These are phyloP conservation scores for Thielaviopsis musarum DNA, from an alignment of 2,329 filamentous ascomycete genomes.

Conservation along the genomic window DNA sequence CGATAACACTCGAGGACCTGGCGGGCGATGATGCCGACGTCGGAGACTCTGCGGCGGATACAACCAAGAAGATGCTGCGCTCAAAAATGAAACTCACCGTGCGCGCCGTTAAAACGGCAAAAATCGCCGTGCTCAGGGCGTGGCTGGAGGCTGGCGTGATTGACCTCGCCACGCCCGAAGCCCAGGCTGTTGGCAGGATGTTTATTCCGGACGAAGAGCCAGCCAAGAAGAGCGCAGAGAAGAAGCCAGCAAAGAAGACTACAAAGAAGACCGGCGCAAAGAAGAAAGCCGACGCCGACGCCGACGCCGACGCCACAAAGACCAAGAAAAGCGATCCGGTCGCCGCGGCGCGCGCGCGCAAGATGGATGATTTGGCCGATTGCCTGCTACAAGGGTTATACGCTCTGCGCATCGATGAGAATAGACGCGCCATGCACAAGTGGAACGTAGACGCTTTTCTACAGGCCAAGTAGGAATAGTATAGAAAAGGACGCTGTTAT, in stretches of 20 bases:
- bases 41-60: background rate
- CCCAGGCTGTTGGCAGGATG: background rate
- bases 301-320: background rate
- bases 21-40: background rate
- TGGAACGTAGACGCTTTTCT: constrained; percentile 2
- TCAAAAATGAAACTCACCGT: background rate
- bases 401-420: constrained; percentile 5
- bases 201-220: background rate
- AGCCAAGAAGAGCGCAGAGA: background rate
- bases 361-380: constrained; percentile 7
- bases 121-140: constrained; percentile 1
- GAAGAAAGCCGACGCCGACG: no score
- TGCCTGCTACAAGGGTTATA: constrained; percentile 7
- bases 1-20: background rate
- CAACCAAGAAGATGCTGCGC: background rate
- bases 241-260: background rate
- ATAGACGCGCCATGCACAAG: background rate
- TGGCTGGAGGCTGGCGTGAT: constrained; percentile 3
- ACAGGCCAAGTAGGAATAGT: background rate
- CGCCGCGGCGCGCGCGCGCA: background rate
- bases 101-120: constrained; percentile 2
- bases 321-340: background rate
- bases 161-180: constrained; percentile 2
- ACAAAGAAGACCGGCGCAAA: background rate
- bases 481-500: background rate